Percentiles rank a stretch among this genome's conserved stretches.
These are phyloP conservation scores for Paramecium tetraurelia DNA, from an alignment of 73 alveolate species.

Conservation along the genomic window DNA sequence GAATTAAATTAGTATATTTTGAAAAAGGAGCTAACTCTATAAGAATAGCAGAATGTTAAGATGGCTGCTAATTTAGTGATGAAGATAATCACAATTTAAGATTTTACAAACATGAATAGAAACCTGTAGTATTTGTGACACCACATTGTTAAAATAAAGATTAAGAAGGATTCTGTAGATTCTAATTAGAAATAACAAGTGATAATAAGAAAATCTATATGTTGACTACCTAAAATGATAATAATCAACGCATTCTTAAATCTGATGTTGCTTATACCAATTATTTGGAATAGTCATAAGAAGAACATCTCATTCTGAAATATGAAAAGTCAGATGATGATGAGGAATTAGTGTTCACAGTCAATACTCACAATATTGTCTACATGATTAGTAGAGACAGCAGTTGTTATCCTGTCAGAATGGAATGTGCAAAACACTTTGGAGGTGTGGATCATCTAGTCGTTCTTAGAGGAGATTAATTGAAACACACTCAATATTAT, in stretches of 20 bases:
- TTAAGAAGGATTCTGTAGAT: background rate
- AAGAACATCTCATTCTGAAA: background rate
- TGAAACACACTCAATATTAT: background rate
- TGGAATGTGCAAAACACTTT: background rate
- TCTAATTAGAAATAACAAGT: background rate
- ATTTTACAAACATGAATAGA: background rate
- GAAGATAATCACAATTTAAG: background rate
- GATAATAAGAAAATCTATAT: background rate
- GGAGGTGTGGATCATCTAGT: slow-evolving; percentile 21
- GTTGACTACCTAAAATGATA: background rate
- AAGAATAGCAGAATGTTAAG: background rate
- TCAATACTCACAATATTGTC: background rate
- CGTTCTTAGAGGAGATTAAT: slow-evolving; percentile 19
- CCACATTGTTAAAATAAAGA: background rate
- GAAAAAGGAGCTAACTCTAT: background rate
- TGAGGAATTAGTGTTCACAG: background rate
- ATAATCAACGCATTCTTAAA: background rate
- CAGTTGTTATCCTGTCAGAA: slow-evolving; percentile 11
- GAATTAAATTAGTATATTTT: background rate
- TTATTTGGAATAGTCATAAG: background rate
- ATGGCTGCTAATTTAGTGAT: background rate
- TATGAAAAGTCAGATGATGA: background rate
- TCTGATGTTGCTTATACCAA: background rate
- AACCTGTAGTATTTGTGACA: background rate
- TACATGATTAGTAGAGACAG: slow-evolving; percentile 6